Evolutionary conservation across 352 stramenopile genomes (phyloP), one percentile per base, ranked within the genome.

Genomic region (Pythium dissotocum): DNA sequence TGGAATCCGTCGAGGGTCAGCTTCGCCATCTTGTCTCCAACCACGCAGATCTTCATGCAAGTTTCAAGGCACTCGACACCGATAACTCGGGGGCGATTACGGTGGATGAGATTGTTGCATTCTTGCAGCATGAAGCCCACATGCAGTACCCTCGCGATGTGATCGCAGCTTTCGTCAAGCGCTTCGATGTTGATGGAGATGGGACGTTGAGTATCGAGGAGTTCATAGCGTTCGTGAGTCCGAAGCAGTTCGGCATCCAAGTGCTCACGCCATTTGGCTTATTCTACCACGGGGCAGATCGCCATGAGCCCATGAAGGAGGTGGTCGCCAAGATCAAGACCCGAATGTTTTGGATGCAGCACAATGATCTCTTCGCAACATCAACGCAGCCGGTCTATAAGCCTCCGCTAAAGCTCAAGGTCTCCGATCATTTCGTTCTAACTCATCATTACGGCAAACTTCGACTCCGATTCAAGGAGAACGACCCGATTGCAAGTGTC

Each of bases 301-400:
- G 71, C 0, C 60, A 70, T 1, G 69, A 76, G 21, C 52, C 26
- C 4, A 80, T 85, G 69, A 16, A 36, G 5, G 55, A 73, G 9
- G 69, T 82, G 6, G 71, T 80, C 2, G 64, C 67, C 10, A 82
- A 77, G 36, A 78, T 87, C 67, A 63, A 72, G 55, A 83, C 76
- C 13, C 68, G 78, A 14, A 71, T 87, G 55, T 87, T 87, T 54
- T 87, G 79, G 79, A 74, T 85, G 61, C 75, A 87, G 64, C 79
- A 87, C 71, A 87, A 81, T 51, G 69, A 87, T 67, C 56, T 83
- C 5, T 77, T 81, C 14, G 57, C 75, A 0, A 58, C 16, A 4
- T 49, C 44, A 24, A 49, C 46, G 4, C 28, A 67, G 30, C 33
- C 26, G 14, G 51, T 49, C 13, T 28, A 40, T 7, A 72, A 70